Conservation (phyloP, 495 filamentous ascomycete species). For the Hypomontagnella monticulosa region DNA sequence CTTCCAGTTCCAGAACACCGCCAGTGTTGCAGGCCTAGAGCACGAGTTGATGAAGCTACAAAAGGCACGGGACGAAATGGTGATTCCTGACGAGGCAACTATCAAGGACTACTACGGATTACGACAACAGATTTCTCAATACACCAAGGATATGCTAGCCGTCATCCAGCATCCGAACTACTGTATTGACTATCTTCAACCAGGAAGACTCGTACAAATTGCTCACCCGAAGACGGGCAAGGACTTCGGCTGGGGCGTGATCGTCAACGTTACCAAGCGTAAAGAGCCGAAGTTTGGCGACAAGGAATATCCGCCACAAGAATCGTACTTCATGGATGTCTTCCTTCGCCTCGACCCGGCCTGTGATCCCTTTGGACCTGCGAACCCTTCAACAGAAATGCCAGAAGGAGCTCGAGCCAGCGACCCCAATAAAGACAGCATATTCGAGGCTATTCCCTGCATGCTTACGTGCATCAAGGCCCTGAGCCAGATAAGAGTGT, state of each 20-base stretch:
- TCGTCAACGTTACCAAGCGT: constrained; percentile 75
- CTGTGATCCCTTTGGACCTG: constrained; percentile 43
- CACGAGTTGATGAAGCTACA: constrained; percentile 80
- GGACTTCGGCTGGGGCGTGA: constrained; percentile 93
- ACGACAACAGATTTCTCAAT: constrained; percentile 80
- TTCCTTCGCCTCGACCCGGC: constrained; percentile 68
- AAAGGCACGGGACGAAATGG: constrained; percentile 71
- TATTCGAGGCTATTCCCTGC: constrained; percentile 85
- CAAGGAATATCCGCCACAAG: constrained; percentile 73
- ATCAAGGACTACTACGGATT: constrained; percentile 93
- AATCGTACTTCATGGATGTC: constrained; percentile 83
- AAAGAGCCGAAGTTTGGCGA: constrained; percentile 65
- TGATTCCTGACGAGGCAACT: constrained; percentile 83
- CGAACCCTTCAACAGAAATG: constrained; percentile 46
- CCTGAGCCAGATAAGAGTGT: constrained; percentile 79
- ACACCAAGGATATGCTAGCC: constrained; percentile 82
- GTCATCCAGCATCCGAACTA: constrained; percentile 92
- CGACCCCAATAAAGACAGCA: constrained; percentile 39
- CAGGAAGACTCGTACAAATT: constrained; percentile 84
- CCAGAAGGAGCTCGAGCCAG: constrained; percentile 60
- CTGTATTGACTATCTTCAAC: constrained; percentile 78
- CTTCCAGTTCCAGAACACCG: constrained; percentile 96
- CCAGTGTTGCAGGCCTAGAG: constrained; percentile 82
- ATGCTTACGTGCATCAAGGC: constrained; percentile 82
- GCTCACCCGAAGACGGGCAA: constrained; percentile 70